Conservation (phyloP, 139 green algal genomes). For the Chlamydomonas applanata region DNA sequence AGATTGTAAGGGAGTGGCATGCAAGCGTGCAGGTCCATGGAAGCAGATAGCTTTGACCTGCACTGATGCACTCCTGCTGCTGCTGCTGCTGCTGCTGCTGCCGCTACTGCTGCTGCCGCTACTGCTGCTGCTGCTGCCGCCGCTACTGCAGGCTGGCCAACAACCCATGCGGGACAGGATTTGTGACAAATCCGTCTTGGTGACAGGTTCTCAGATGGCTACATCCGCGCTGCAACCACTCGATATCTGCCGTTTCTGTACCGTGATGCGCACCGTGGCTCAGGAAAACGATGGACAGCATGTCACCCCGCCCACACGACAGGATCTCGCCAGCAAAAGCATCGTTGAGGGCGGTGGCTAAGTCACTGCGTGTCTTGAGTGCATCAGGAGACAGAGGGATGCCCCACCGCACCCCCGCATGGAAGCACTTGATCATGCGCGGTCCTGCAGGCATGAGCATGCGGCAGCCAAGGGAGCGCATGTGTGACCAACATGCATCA, state of each 20-base stretch:
- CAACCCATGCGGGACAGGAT: not conserved
- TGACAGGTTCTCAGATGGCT: slow-evolving; percentile 1
- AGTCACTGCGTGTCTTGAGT: slow-evolving; percentile 38
- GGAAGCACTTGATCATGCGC: slow-evolving; percentile 65
- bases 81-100: not conserved
- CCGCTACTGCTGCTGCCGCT: not conserved
- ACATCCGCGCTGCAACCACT: not conserved
- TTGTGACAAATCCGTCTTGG: not conserved
- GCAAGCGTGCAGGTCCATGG: too few relatives aligned
- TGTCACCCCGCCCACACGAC: slow-evolving; percentile 43
- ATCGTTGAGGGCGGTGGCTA: slow-evolving; percentile 57
- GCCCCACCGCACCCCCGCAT: slow-evolving; percentile 61
- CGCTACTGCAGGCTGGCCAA: not conserved
- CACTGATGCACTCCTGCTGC: slow-evolving; percentile 23
- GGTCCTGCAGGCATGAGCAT: not conserved
- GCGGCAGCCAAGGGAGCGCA: not conserved
- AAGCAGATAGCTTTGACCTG: too few relatives aligned
- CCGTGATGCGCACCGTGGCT: slow-evolving; percentile 17
- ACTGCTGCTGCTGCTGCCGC: not conserved
- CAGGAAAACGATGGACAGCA: slow-evolving; percentile 53
- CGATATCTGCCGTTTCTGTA: not conserved
- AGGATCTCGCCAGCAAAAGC: slow-evolving; percentile 56
- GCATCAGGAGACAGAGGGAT: slow-evolving; percentile 38
- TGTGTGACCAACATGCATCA: too few relatives aligned
- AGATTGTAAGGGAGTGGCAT: too few relatives aligned